Conservation (phyloP, 169 alveolate genomes). For the Cytauxzoon felis region DNA sequence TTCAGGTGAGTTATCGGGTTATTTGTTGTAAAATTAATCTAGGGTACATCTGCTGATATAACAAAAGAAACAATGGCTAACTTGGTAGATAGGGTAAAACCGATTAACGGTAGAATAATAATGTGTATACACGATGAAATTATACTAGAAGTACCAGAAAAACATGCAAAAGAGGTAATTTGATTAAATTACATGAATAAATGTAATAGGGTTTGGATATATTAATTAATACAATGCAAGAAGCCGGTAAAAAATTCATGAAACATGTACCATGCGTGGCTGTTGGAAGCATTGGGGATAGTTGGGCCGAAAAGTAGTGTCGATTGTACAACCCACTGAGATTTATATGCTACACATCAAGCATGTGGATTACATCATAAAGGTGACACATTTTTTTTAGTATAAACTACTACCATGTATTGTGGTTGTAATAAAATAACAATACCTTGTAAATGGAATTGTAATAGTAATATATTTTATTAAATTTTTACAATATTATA, state of each 20-base stretch:
- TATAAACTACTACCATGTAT: no score
- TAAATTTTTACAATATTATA: no score
- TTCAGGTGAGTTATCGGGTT: slow-evolving; percentile 52
- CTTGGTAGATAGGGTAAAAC: slow-evolving; percentile 62
- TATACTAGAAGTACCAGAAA: slow-evolving; percentile 75
- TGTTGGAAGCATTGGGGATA: slow-evolving; percentile 76
- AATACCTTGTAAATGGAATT: no score
- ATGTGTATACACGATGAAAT: slow-evolving; percentile 82
- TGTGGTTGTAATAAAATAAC: no score
- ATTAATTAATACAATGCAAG: slow-evolving; percentile 74
- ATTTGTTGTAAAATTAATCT: neutral
- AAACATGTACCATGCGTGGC: slow-evolving; percentile 79
- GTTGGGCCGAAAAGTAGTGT: slow-evolving; percentile 81
- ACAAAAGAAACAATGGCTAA: slow-evolving; percentile 78
- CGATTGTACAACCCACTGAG: no score
- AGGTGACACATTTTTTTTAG: no score
- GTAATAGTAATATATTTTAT: no score
- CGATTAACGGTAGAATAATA: slow-evolving; percentile 69
- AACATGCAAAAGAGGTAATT: slow-evolving; percentile 67
- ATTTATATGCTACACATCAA: no score
- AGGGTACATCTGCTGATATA: slow-evolving; percentile 84
- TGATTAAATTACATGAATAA: neutral
- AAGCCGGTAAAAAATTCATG: slow-evolving; percentile 75
- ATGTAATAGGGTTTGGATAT: slow-evolving; percentile 56
- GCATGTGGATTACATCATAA: no score